Base-by-base conservation (phyloP, 345 rosid genomes). In the Rhizophora apiculata region DNA sequence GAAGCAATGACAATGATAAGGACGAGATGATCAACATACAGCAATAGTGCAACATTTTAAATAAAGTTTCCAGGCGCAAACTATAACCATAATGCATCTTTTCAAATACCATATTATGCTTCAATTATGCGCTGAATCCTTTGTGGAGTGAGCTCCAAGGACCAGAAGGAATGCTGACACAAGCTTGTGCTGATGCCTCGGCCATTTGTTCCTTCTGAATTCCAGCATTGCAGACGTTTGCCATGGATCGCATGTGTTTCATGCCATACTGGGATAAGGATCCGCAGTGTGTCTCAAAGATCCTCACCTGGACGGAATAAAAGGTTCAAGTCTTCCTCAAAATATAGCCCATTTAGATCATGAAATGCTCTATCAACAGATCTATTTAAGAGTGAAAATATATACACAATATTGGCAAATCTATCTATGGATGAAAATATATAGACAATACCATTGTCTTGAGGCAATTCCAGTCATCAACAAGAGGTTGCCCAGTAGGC, bases 381-480 rank as follows among this genome's bases (percentile, higher is more conserved):
- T 18, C 18, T 13, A 49, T 60, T 15, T 16, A 60, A 30, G 37
- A 52, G 46, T 26, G 27, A n/a, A 21, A 22, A 27, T 39, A 37
- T 19, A n/a, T 34, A 29, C 57, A 11, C 19, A 24, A 74, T 85
- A 95, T 98, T 24, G 21, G 56, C n/a, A 21, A 48, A 15, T 10
- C 10, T 8, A 51, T 61, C 18, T 11, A 58, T 26, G 32, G 58
- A 37, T 26, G 24, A n/a, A 22, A n/a, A 27, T 34, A 39, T 20
- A n/a, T 43, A 30, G 60, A 20, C 20, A 31, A 72, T 85, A 95
- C 99, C 94, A 82, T 52, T 64, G 78, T 76, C 84, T 82, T 92
- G 21, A 92, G 96, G 86, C 99, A 92, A 56, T 62, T 75, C 99
- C 99, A 96, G 81, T 96, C 96, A 80, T 96, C 96, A 1, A 88